These are phyloP conservation scores for Lipomyces yamadae DNA, from an alignment of 805 yeast genomes.

Conservation along the genomic window DNA sequence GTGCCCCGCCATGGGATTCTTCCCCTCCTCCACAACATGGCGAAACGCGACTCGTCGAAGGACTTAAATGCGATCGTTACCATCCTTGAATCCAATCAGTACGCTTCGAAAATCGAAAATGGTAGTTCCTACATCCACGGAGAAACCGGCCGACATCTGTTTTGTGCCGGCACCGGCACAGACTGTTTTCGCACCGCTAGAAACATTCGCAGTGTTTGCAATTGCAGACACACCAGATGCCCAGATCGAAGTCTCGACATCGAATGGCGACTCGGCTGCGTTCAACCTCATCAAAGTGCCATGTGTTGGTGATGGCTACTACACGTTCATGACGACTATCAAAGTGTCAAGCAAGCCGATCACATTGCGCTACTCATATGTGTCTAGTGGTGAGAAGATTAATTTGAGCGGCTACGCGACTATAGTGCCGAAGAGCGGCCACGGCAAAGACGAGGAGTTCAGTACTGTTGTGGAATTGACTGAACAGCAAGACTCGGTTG, in stretches of 20 bases:
- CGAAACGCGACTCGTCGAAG: too few species aligned
- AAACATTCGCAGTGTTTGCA: constrained; percentile 9
- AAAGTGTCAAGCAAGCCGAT: neutral
- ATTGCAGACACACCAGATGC: neutral
- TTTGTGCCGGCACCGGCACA: constrained; percentile 5
- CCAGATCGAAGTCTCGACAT: neutral
- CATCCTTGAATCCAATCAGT: neutral
- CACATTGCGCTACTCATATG: neutral
- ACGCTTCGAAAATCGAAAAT: neutral
- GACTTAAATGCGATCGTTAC: neutral
- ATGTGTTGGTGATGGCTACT: neutral
- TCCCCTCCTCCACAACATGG: too few species aligned
- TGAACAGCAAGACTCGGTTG: neutral
- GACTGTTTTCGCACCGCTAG: constrained; percentile 6
- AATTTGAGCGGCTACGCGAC: neutral
- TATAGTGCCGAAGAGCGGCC: neutral
- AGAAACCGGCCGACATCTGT: neutral
- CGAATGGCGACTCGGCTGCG: neutral
- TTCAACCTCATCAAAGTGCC: constrained; percentile 4
- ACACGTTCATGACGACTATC: neutral
- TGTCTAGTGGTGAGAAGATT: neutral
- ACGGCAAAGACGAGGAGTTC: neutral
- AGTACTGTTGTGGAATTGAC: constrained; percentile 1
- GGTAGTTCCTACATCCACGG: neutral
- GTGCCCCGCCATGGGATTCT: too few species aligned